Evolutionary conservation across 2,329 filamentous ascomycete species (phyloP), one percentile per base, ranked within the genome.

Genomic region (Penicillium sp.): DNA sequence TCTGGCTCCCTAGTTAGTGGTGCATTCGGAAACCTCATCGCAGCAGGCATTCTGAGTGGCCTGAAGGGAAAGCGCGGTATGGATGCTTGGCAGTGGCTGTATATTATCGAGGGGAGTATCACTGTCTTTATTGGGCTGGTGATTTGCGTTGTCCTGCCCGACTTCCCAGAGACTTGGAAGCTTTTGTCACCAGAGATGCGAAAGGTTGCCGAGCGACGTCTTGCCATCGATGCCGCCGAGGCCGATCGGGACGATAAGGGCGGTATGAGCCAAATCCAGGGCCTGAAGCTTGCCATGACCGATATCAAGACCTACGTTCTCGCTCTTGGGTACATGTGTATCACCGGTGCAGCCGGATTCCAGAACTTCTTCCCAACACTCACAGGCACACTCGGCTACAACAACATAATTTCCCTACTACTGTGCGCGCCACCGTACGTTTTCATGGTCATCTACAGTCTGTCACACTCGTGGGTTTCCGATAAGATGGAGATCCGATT

Each of bases 281-380:
- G 77, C 18, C 61, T 78, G 51, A 78, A 77, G 50, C 64, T 77
- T 13, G 77, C 76, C 11, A 69, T 79, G 54, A 66, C 65, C 0
- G 77, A 79, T 49, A 66, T 72, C 29, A 77, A 77, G 55, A 74
- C 73, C 3, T 77, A 74, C 53, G 59, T 72, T 6, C 58, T 71
- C 14, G 52, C 63, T 11, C 41, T 75, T 8, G 71, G 68, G 4
- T 77, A 76, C 58, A 70, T 75, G 62, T 67, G 70, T 45, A 74
- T 76, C 45, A 75, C 71, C 1, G 74, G 72, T 6, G 72, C 57
- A 1, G 49, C 56, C 2, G 76, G 75, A 1, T 77, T 79, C 59
- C 76, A 79, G 46, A 77, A 79, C 62, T 82, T 79, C 68, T 79
- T 79, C 62, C 77, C 77, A 0, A 74, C 76, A 0, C 69, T 74